phyloP scores from a whole-genome alignment of 2,329 filamentous ascomycete genomes.

The Ceratocystis destructans region DNA sequence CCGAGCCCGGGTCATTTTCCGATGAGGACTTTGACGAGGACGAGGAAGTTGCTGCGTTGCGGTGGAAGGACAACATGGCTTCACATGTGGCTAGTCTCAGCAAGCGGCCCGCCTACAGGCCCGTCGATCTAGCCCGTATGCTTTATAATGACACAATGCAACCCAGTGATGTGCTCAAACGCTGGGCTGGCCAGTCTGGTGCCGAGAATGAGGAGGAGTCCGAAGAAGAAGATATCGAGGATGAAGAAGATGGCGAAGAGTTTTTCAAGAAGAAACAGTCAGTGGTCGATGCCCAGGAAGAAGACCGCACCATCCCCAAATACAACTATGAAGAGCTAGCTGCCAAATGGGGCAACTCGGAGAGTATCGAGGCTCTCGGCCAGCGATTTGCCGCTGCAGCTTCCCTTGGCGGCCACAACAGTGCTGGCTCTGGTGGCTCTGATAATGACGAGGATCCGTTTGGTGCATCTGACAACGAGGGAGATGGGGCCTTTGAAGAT shows the following conservation, averaged over 20 bases:
- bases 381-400: conserved; percentile 61
- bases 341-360: conserved; percentile 69
- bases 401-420: conserved; percentile 25
- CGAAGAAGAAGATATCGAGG: conserved; percentile 44
- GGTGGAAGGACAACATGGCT: conserved; percentile 81
- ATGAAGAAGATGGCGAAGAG: conserved; percentile 38
- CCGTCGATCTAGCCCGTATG: conserved; percentile 68
- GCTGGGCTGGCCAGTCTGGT: conserved; percentile 60
- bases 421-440: conserved; percentile 32
- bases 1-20: conserved; percentile 32
- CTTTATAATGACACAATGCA: conserved; percentile 77
- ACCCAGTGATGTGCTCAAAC: conserved; percentile 58
- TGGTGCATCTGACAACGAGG: conserved; percentile 48
- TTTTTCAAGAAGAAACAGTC: conserved; percentile 52
- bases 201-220: conserved; percentile 31
- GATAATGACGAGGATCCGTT: conserved; percentile 35
- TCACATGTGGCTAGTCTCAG: conserved; percentile 62
- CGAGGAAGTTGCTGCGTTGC: conserved; percentile 57
- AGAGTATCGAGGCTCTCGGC: conserved; percentile 61
- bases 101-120: conserved; percentile 58
- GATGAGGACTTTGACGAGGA: conserved; percentile 42
- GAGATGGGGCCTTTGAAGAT: conserved; percentile 74
- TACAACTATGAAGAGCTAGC: conserved; percentile 73
- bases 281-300: conserved; percentile 56
- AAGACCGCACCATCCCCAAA: conserved; percentile 65